These are phyloP conservation scores for Leptographium wingfieldii DNA, from an alignment of 2,329 filamentous ascomycete genomes.

Conservation along the genomic window DNA sequence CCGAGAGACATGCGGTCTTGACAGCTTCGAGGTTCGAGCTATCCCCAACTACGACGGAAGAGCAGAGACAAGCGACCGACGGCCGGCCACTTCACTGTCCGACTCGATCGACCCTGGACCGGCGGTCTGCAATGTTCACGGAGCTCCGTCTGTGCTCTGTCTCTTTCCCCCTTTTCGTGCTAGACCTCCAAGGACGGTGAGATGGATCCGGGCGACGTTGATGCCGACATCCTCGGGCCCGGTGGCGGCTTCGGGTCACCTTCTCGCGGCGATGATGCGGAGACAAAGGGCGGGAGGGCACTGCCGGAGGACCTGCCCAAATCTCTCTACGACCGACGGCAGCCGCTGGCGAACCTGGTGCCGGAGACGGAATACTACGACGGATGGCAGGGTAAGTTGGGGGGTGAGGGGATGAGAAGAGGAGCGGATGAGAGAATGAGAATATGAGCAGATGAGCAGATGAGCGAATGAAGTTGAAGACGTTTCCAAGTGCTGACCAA, in stretches of 20 bases:
- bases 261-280: constrained; percentile 1
- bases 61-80: background rate
- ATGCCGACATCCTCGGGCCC: background rate
- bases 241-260: constrained; percentile 7
- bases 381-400: constrained; percentile 75
- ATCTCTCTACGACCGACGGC: constrained; percentile 77
- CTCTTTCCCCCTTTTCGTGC: background rate
- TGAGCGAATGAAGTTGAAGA: too few relatives aligned
- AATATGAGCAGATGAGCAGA: too few relatives aligned
- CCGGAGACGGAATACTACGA: constrained; percentile 95
- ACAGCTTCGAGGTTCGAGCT: background rate
- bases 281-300: constrained; percentile 29
- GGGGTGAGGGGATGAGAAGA: too few relatives aligned
- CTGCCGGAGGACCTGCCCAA: constrained; percentile 81
- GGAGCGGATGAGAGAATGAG: too few relatives aligned
- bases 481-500: background rate
- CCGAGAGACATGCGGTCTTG: background rate
- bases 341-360: constrained; percentile 50
- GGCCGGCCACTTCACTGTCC: background rate
- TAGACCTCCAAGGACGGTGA: background rate
- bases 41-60: background rate
- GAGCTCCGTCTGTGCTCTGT: background rate
- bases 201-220: background rate
- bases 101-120: background rate
- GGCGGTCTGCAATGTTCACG: background rate